Base-by-base conservation (phyloP, 371 early-diverging fungal species). In the Parasitella parasitica region DNA sequence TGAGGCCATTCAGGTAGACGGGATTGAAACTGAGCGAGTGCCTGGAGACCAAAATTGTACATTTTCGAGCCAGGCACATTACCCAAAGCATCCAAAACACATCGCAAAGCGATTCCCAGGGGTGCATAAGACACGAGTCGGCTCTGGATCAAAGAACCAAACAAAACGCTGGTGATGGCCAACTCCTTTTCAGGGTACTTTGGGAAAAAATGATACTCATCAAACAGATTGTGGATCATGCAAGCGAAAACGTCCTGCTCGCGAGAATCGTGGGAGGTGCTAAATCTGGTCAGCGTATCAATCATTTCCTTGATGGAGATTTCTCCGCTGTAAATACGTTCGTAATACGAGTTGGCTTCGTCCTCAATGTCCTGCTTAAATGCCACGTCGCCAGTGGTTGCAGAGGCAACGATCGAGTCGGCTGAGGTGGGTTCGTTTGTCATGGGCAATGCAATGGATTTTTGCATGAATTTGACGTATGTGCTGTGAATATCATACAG, bases 181-280 rank as follows among this genome's bases (percentile, higher is more conserved):
- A 97, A 81, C 70, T 96, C 93, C 65, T 91, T 91, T 39, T 95
- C 96, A 2, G 97, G 98, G 71, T 97, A 98, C 66, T 92, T 90
- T 7, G 91, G 81, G 59, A 97, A 96, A 67, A 94, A 97, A 38
- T 89, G 87, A 73, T 93, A 96, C 71, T 98, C 98, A 61, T 97
- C 98, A 69, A 98, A 89, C 12, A 94, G 77, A 54, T 89, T 89
- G 71, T 90, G 89, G 32, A 94, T 86, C 87, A 94, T 92, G 71
- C 91, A 93, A 11, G 84, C 85, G 73, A 83, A 94, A 9, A 91
- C 75, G 30, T 93, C 89, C 69, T 86, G 87, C 46, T 94, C 93
- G 18, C 89, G 79, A 15, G 77, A 66, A 55, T 84, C 82, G 20
- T 77, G 60, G 8, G 94, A 91, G n/a, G 75, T 80, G 64, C 89